These are phyloP conservation scores for Phylloporus arenicola DNA, from an alignment of 768 basidiomycete species.

Conservation along the genomic window DNA sequence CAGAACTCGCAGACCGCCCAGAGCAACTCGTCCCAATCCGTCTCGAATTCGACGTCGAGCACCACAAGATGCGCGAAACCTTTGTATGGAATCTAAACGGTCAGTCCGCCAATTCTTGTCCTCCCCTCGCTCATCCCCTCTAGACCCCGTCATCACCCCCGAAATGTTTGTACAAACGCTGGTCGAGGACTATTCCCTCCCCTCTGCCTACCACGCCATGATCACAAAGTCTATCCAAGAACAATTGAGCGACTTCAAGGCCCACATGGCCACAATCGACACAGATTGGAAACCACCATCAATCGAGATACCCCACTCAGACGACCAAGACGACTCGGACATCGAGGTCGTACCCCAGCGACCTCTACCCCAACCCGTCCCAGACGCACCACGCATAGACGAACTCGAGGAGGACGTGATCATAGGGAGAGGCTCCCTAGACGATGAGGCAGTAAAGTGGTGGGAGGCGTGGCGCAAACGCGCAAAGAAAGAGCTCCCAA, in stretches of 20 bases:
- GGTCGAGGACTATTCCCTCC: conserved; percentile 84
- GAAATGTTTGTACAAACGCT: conserved; percentile 86
- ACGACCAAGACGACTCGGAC: conserved; percentile 28
- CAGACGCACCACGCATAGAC: conserved; percentile 21
- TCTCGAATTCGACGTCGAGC: conserved; percentile 94
- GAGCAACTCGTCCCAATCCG: conserved; percentile 92
- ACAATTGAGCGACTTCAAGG: conserved; percentile 76
- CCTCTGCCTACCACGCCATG: conserved; percentile 53
- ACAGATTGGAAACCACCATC: conserved; percentile 31
- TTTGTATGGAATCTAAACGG: conserved; percentile 97
- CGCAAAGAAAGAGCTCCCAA: conserved; percentile 28
- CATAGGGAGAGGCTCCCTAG: conserved; percentile 38
- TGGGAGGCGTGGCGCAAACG: conserved; percentile 71
- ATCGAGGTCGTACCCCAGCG: conserved; percentile 17
- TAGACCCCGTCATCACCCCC: conserved; percentile 86
- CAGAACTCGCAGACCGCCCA: conserved; percentile 52
- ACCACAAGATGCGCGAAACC: conserved; percentile 89
- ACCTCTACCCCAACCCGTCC: conserved; percentile 12
- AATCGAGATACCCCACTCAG: conserved; percentile 20
- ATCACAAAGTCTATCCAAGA: conserved; percentile 86
- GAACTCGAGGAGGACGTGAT: conserved; percentile 20
- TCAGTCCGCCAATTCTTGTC: conserved; percentile 32
- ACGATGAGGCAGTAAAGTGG: conserved; percentile 50
- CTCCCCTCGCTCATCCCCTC: neutral
- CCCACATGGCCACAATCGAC: conserved; percentile 56